Percentiles rank a stretch among this genome's conserved stretches.
Conservation (phyloP, 75 land plant genomes). For the Selaginella moellendorffii region DNA sequence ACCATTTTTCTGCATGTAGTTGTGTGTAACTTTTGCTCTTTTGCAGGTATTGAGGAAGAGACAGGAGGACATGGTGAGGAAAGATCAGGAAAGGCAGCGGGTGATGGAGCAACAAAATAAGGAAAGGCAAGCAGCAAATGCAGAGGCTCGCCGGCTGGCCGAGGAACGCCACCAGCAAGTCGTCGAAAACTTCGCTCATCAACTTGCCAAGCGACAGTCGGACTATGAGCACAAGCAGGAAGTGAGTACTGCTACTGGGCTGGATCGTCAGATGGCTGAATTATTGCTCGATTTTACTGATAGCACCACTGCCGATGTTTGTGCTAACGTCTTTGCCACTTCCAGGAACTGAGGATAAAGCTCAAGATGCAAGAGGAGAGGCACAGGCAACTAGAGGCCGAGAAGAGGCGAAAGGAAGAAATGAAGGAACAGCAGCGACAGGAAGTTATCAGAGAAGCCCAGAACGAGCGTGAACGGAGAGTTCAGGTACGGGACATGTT, state of each 20-base stretch:
- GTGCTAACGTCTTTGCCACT: background rate
- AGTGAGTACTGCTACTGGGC: conserved; percentile 5
- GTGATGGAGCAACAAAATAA: conserved; percentile 12
- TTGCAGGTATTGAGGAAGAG: conserved; percentile 16
- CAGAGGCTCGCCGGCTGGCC: conserved; percentile 13
- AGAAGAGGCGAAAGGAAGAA: conserved; percentile 13
- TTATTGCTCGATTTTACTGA: background rate
- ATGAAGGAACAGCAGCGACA: conserved; percentile 15
- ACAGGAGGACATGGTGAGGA: conserved; percentile 14
- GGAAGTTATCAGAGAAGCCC: conserved; percentile 18
- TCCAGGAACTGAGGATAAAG: conserved; percentile 16
- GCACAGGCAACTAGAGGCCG: conserved; percentile 11
- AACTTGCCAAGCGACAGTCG: conserved; percentile 9
- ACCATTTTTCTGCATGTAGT: background rate
- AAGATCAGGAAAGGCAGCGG: conserved; percentile 11
- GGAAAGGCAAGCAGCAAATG: conserved; percentile 4
- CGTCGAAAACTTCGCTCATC: conserved; percentile 14
- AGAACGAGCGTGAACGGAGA: conserved; percentile 14
- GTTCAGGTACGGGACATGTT: conserved; percentile 9
- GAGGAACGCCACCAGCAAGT: conserved; percentile 11
- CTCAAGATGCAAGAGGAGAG: conserved; percentile 16
- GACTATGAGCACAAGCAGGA: conserved; percentile 14
- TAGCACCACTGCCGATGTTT: too few species aligned
- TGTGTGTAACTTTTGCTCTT: too few species aligned
- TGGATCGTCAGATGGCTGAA: background rate